Conservation (phyloP, 1,284 basidiomycete species). For the Ceratobasidium sp. region DNA sequence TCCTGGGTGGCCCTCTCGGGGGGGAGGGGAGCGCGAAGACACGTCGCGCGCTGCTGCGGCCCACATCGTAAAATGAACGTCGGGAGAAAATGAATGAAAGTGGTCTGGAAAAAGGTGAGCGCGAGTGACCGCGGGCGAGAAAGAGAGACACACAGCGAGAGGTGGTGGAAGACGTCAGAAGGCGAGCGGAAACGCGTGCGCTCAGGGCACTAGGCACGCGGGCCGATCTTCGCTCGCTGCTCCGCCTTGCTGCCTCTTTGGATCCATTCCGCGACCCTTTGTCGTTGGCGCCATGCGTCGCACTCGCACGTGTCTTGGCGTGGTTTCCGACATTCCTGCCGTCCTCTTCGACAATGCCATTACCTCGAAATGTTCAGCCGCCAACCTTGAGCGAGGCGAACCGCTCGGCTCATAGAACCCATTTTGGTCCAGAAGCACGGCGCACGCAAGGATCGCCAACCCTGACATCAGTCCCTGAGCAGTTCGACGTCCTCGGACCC, state of each 20-base stretch:
- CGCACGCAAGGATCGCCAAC: conserved; percentile 10
- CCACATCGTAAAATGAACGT: background rate
- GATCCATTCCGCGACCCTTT: background rate
- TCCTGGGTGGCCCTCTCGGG: too few species aligned
- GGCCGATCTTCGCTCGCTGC: background rate
- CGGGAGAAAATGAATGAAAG: background rate
- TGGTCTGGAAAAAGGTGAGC: background rate
- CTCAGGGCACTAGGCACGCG: conserved; percentile 1
- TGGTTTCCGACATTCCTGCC: too few species aligned
- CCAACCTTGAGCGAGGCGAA: too few species aligned
- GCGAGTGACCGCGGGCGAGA: background rate
- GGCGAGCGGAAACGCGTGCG: background rate
- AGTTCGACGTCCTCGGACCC: background rate
- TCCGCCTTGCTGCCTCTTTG: background rate
- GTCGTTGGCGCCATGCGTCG: too few species aligned
- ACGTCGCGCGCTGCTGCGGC: conserved; percentile 14
- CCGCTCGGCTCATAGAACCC: background rate
- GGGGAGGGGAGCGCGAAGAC: background rate
- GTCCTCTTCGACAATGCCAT: too few species aligned
- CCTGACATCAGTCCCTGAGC: background rate
- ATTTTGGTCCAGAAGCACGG: background rate
- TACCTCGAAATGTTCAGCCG: too few species aligned
- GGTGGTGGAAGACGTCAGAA: background rate
- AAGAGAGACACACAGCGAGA: too few species aligned
- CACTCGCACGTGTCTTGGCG: too few species aligned